phyloP scores from a whole-genome alignment of 495 filamentous ascomycete species.

The Ascobolus immersus region DNA sequence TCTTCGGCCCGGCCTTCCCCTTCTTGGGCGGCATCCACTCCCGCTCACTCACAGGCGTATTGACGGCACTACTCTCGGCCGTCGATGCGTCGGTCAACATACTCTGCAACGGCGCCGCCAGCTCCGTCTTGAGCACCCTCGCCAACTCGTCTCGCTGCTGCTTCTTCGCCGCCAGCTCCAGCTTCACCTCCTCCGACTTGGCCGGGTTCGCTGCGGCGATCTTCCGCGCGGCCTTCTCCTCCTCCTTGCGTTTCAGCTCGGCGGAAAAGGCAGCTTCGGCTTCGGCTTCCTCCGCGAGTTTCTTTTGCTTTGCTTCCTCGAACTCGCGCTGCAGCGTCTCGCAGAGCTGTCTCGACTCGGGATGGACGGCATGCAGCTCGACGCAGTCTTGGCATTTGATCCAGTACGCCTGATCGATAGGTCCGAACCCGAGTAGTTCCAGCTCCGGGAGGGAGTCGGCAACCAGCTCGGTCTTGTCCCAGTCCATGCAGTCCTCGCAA shows the following conservation, averaged over 20 bases:
- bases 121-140: not conserved
- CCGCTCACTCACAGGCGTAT: not conserved
- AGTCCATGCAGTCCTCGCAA: constrained; percentile 39
- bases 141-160: not conserved
- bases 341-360: constrained; percentile 16
- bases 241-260: not conserved
- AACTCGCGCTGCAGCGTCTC: constrained; percentile 5
- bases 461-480: constrained; percentile 24
- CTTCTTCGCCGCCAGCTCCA: constrained; percentile 4
- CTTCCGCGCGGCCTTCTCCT: not conserved
- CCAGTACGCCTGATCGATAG: constrained; percentile 23
- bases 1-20: not conserved
- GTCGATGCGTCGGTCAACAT: not conserved
- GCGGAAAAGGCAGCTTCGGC: no score
- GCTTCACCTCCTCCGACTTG: constrained; percentile 4
- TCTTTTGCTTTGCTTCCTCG: not conserved
- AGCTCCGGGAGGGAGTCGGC: constrained; percentile 27
- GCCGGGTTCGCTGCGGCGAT: not conserved
- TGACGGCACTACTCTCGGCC: not conserved
- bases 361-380: constrained; percentile 17
- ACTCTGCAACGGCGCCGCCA: not conserved
- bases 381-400: constrained; percentile 24
- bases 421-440: constrained; percentile 23
- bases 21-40: not conserved
- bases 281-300: not conserved